These are phyloP conservation scores for Aureobasidium subglaciale DNA, from an alignment of 2,329 filamentous ascomycete genomes.

Conservation along the genomic window DNA sequence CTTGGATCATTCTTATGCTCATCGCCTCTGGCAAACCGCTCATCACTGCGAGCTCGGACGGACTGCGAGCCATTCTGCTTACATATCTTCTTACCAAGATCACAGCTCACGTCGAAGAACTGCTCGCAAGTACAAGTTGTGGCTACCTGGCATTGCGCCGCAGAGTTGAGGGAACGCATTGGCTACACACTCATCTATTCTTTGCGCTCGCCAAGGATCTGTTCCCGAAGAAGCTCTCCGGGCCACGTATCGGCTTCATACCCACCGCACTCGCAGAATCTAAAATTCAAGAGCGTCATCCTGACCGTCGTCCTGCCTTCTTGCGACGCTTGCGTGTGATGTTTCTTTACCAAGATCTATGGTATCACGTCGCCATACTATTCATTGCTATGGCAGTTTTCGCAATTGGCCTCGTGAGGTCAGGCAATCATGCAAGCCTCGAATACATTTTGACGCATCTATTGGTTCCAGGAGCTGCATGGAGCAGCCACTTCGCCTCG, in stretches of 20 bases:
- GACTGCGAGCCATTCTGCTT: neutral
- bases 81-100: neutral
- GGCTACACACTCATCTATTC: conserved; percentile 4
- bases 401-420: conserved; percentile 45
- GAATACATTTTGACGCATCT: conserved; percentile 34
- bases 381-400: neutral
- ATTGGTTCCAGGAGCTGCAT: conserved; percentile 56
- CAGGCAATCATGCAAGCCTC: conserved; percentile 41
- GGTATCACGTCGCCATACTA: conserved; percentile 38
- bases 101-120: neutral
- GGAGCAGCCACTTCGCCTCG: conserved; percentile 22
- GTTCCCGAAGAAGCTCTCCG: neutral
- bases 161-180: neutral
- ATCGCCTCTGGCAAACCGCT: conserved; percentile 1
- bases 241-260: neutral
- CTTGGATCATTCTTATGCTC: conserved; percentile 7
- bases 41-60: neutral
- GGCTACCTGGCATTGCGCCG: conserved; percentile 1
- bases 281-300: conserved; percentile 7
- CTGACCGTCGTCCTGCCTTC: neutral
- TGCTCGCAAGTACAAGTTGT: conserved; percentile 4
- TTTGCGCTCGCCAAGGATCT: conserved; percentile 3
- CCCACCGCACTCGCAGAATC: conserved; percentile 7
- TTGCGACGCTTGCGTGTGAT: conserved; percentile 26
- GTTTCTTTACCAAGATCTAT: conserved; percentile 49